These are phyloP conservation scores for Capsicum pubescens DNA, from an alignment of 257 asterid species.

Conservation along the genomic window DNA sequence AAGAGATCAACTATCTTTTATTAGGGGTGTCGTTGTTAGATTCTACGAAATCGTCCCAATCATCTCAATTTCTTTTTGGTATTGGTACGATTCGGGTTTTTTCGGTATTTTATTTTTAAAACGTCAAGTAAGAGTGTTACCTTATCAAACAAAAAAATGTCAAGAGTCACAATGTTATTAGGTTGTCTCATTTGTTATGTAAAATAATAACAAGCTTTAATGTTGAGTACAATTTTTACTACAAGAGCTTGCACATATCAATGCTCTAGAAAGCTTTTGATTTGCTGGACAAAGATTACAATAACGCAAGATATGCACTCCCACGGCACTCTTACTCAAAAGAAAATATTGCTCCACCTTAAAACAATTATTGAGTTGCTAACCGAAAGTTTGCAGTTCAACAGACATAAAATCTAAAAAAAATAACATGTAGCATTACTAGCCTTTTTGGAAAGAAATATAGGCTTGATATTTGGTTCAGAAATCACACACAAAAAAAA, in stretches of 20 bases:
- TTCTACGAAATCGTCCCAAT: neutral
- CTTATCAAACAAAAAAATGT: neutral
- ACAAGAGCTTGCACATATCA: slow-evolving; percentile 6
- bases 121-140: neutral
- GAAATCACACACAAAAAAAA: neutral
- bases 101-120: neutral
- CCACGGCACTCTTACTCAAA: neutral
- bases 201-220: neutral
- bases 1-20: slow-evolving; percentile 4
- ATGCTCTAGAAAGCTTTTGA: neutral
- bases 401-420: neutral
- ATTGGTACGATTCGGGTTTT: neutral
- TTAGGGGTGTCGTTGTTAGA: neutral
- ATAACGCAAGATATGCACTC: neutral
- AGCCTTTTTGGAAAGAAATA: neutral
- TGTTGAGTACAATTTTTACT: neutral
- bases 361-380: neutral
- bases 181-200: neutral
- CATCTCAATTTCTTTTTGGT: neutral
- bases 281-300: neutral
- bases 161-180: neutral
- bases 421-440: neutral
- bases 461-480: neutral
- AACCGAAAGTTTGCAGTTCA: neutral
- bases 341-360: neutral